These are phyloP conservation scores for Phytophthora macrochlamydospora DNA, from an alignment of 352 stramenopile species.

Conservation along the genomic window DNA sequence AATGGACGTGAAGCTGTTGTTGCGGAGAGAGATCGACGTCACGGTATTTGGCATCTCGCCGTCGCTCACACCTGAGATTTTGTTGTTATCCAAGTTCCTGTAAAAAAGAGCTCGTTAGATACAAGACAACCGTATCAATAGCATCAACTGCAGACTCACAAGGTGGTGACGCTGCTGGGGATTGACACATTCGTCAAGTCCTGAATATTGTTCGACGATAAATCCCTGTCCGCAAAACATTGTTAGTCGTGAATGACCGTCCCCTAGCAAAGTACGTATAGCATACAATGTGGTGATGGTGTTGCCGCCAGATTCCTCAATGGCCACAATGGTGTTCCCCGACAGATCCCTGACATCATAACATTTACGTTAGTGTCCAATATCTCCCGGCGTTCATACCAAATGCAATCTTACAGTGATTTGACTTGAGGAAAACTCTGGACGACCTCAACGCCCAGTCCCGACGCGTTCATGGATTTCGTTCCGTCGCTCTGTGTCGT, in stretches of 20 bases:
- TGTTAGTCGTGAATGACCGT: slow-evolving; percentile 1
- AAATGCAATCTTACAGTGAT: slow-evolving; percentile 18
- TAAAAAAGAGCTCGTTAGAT: slow-evolving; percentile 6
- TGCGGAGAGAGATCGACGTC: slow-evolving; percentile 39
- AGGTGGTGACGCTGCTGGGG: slow-evolving; percentile 21
- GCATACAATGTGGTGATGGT: slow-evolving; percentile 28
- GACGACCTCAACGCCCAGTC: slow-evolving; percentile 26
- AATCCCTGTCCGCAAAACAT: slow-evolving; percentile 18
- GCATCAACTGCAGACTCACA: slow-evolving; percentile 19
- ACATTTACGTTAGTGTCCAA: neutral
- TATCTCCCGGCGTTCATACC: neutral
- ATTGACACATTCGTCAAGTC: slow-evolving; percentile 29
- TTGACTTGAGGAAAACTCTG: slow-evolving; percentile 35
- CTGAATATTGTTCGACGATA: slow-evolving; percentile 30
- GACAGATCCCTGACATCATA: slow-evolving; percentile 28
- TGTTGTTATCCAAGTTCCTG: slow-evolving; percentile 32
- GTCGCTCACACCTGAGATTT: slow-evolving; percentile 18
- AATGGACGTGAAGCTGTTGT: slow-evolving; percentile 43
- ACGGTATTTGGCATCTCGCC: slow-evolving; percentile 23
- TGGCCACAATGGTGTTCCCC: slow-evolving; percentile 22
- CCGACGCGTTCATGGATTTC: slow-evolving; percentile 34
- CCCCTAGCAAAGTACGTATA: neutral
- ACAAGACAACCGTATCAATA: neutral
- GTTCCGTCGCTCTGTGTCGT: slow-evolving; percentile 31
- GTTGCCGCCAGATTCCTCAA: slow-evolving; percentile 11